Conservation (phyloP, 805 yeast species). For the Lachancea thermotolerans region DNA sequence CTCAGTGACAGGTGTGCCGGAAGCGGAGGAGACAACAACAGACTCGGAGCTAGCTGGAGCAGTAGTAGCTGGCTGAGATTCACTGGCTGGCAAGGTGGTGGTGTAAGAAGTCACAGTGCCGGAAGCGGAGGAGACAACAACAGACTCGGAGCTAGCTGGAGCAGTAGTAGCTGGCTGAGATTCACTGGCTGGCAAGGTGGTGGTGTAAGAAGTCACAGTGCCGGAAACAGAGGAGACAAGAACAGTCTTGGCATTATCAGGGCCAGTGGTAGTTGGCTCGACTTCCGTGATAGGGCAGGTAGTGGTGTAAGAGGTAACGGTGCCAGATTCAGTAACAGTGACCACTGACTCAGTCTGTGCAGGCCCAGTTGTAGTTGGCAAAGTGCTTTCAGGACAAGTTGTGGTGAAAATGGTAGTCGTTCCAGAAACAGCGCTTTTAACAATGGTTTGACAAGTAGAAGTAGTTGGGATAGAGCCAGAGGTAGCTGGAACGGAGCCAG, state of each 20-base stretch:
- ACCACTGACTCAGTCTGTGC: conserved; percentile 3
- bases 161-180: neutral
- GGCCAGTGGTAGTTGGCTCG: neutral
- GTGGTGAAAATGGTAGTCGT: neutral
- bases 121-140: neutral
- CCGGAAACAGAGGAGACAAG: conserved; percentile 1
- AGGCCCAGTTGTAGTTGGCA: neutral
- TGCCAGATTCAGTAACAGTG: conserved; percentile 6
- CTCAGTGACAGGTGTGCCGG: neutral
- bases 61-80: neutral
- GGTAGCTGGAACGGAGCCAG: neutral
- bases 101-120: conserved; percentile 7
- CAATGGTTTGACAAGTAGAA: neutral
- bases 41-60: conserved; percentile 1
- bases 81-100: conserved; percentile 1
- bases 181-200: conserved; percentile 7
- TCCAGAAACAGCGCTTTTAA: neutral
- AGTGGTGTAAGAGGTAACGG: conserved; percentile 7
- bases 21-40: neutral
- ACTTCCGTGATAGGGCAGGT: conserved; percentile 5
- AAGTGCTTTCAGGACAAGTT: neutral
- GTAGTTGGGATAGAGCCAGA: neutral
- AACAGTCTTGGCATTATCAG: neutral
- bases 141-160: neutral
- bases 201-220: conserved; percentile 13